Evolutionary conservation across 352 stramenopile genomes (phyloP).

Genomic region (Phytophthora niederhauseri): DNA sequence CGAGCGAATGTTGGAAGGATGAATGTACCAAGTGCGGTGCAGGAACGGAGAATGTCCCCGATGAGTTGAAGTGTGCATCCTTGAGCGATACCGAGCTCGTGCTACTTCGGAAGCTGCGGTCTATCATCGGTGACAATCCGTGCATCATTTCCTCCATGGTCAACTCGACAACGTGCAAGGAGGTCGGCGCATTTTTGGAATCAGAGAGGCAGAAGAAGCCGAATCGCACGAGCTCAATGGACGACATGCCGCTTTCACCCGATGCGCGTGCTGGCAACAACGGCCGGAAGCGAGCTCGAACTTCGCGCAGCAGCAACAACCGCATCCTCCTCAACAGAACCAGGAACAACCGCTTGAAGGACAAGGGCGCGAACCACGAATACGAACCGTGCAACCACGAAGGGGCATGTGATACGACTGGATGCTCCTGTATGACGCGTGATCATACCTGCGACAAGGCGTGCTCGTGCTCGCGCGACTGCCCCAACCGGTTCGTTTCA

Average conservation of each 20-base stretch:
- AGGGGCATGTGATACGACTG: conserved; percentile 54
- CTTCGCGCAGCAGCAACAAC: conserved; percentile 59
- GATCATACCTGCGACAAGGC: conserved; percentile 85
- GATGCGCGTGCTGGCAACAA: conserved; percentile 45
- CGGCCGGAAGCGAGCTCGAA: conserved; percentile 48
- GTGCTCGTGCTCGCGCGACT: conserved; percentile 82
- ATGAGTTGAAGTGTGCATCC: conserved; percentile 10
- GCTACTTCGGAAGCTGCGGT: conserved; percentile 59
- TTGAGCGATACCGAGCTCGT: conserved; percentile 48
- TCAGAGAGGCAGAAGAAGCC: conserved; percentile 44
- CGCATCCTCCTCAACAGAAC: conserved; percentile 66
- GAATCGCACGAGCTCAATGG: conserved; percentile 28
- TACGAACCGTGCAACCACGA: conserved; percentile 85
- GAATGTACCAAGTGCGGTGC: not conserved
- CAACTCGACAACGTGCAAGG: conserved; percentile 59
- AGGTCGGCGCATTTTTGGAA: conserved; percentile 58
- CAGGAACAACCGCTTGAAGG: conserved; percentile 66
- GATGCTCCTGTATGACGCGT: conserved; percentile 78
- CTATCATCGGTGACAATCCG: conserved; percentile 63
- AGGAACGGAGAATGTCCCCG: not conserved
- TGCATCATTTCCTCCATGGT: conserved; percentile 71
- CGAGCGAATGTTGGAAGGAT: conserved; percentile 51
- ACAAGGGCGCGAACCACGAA: conserved; percentile 67
- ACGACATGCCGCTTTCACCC: conserved; percentile 44
- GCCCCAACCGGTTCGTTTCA: conserved; percentile 59